Evolutionary conservation across 73 alveolate genomes (phyloP), one percentile per base, ranked within the genome.

Genomic region (Paramecium primaurelia): DNA sequence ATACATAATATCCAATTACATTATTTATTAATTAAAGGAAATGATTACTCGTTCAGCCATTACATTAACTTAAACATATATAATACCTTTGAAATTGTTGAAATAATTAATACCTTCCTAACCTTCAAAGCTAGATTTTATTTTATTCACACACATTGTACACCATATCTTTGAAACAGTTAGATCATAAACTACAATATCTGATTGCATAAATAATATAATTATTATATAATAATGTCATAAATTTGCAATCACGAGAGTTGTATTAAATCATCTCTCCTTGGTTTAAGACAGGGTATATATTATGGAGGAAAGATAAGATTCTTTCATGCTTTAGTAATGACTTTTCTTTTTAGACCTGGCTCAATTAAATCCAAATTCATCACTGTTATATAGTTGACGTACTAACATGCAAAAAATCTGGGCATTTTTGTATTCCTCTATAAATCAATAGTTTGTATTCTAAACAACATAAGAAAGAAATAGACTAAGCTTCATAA

Each of bases 251-350:
- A 73, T 73, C 87, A 73, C 18, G 92, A 88, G 22, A 77, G 69
- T 77, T 96, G 97, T 86, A 20, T 64, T 2, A 25, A 77, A 20
- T 95, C 98, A 6, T 93, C 97, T 14, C 22, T 95, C 8, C 94
- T 95, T 91, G 99, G 99, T 12, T 73, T 94, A 40, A 86, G 97
- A 60, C 80, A 95, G 44, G 99, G 99, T 3, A 59, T 96, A 10
- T 93, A 92, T 86, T 96, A 96, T 92, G 99, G 99, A 44, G 97
- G 96, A 7, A 95, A 92, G 64, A 93, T 96, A 28, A 86, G 99
- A 83, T 92, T 96, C 51, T 93, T 96, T 26, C 99, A 96, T 92
- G 97, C 99, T 18, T 22, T 96, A 34, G 99, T 96, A 22, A 96
- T 96, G 98, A 95, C 98, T n/a, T 86, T 94, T 16, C 86, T 96